These are phyloP conservation scores for Starmerella etchellsii DNA, from an alignment of 805 yeast species.

Conservation along the genomic window DNA sequence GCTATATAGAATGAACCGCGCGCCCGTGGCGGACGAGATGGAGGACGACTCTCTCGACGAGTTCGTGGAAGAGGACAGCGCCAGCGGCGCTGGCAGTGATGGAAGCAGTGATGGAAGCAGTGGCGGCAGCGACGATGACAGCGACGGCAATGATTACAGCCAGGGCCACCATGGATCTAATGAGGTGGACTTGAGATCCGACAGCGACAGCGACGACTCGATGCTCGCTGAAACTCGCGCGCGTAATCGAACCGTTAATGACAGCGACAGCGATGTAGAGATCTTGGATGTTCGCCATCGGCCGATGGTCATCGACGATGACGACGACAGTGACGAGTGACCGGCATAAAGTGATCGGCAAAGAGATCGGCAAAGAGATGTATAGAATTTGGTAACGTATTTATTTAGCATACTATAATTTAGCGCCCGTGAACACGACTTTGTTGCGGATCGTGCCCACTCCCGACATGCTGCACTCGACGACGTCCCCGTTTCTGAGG, in stretches of 20 bases:
- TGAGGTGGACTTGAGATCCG: background rate
- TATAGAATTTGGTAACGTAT: no score
- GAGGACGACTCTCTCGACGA: background rate
- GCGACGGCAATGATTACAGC: background rate
- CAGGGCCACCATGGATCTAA: background rate
- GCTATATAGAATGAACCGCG: background rate
- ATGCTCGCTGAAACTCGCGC: conserved; percentile 4
- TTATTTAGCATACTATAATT: background rate
- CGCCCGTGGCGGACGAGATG: background rate
- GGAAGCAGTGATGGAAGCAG: background rate
- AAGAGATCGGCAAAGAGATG: no score
- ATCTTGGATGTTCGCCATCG: conserved; percentile 1
- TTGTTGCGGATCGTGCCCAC: conserved; percentile 35
- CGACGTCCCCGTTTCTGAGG: conserved; percentile 35
- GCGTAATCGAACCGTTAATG: background rate
- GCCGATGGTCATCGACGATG: conserved; percentile 4
- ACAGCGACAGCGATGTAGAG: conserved; percentile 7
- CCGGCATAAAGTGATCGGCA: no score
- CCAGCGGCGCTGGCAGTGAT: background rate
- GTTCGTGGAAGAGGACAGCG: background rate
- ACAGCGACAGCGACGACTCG: conserved; percentile 7
- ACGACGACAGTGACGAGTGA: background rate
- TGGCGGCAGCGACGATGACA: conserved; percentile 1
- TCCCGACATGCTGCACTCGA: conserved; percentile 32
- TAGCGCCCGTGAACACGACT: conserved; percentile 19